Conservation (phyloP, 306 rosid species). For the Dalbergia cultrata region DNA sequence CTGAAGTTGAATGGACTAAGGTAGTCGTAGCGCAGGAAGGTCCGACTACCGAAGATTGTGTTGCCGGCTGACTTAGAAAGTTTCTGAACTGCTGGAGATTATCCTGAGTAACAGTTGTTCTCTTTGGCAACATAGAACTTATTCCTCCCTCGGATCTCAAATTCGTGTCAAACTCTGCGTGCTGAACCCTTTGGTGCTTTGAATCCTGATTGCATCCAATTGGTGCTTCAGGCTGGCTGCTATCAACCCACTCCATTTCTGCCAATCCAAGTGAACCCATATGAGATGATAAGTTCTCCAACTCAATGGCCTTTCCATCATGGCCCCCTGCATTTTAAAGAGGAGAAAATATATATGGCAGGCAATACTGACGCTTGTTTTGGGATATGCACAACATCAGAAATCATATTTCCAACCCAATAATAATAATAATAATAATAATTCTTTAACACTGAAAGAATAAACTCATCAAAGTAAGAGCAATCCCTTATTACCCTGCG, state of each 20-base stretch:
- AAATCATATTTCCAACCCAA: conserved; percentile 17
- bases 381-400: conserved; percentile 42
- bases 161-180: conserved; percentile 59
- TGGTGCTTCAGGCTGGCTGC: conserved; percentile 67
- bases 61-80: conserved; percentile 79
- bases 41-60: conserved; percentile 79
- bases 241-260: conserved; percentile 86
- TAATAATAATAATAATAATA: not conserved
- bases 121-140: conserved; percentile 67
- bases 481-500: conserved; percentile 64
- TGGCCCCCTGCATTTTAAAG: conserved; percentile 83
- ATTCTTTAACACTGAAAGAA: conserved; percentile 11
- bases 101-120: conserved; percentile 67
- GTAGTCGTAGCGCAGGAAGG: conserved; percentile 90
- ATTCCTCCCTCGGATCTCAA: conserved; percentile 64
- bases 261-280: conserved; percentile 94
- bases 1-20: conserved; percentile 83
- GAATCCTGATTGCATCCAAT: conserved; percentile 58
- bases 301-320: conserved; percentile 81
- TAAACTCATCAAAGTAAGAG: conserved; percentile 27
- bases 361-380: conserved; percentile 45
- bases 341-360: conserved; percentile 56
- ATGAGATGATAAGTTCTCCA: conserved; percentile 87
- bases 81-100: conserved; percentile 73
- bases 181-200: conserved; percentile 57